These are phyloP conservation scores for Phialophora verrucosa DNA, from an alignment of 2,329 filamentous ascomycete species.

Conservation along the genomic window DNA sequence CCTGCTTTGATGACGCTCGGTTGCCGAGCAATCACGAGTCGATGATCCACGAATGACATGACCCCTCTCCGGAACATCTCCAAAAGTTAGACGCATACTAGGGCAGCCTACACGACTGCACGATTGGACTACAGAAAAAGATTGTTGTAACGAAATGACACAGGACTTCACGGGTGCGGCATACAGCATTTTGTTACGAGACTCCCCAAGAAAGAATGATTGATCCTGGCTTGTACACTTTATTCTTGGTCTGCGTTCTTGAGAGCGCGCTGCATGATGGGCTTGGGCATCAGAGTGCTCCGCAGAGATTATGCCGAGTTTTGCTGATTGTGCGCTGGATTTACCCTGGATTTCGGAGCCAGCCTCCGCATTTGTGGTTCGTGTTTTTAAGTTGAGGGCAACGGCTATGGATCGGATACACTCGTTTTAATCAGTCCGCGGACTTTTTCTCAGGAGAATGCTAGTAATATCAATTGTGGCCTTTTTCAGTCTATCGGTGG, in stretches of 20 bases:
- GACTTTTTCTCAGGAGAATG: constrained; percentile 17
- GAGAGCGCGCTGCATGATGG: constrained; percentile 26
- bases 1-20: constrained; percentile 37
- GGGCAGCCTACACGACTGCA: constrained; percentile 40
- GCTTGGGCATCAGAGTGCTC: constrained; percentile 21
- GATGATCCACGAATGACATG: constrained; percentile 41
- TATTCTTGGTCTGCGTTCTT: constrained; percentile 18
- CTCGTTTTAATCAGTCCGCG: constrained; percentile 35
- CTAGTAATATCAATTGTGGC: constrained; percentile 23
- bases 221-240: constrained; percentile 36
- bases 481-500: neutral
- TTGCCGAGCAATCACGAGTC: constrained; percentile 39
- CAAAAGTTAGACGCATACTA: constrained; percentile 41
- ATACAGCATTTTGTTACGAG: constrained; percentile 36
- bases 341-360: constrained; percentile 24
- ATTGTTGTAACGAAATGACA: constrained; percentile 38
- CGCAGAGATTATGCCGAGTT: constrained; percentile 14
- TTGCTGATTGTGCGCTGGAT: constrained; percentile 19
- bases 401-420: constrained; percentile 28
- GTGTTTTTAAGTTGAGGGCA: constrained; percentile 22
- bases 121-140: constrained; percentile 40
- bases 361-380: constrained; percentile 25
- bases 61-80: constrained; percentile 31
- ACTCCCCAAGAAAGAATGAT: constrained; percentile 32
- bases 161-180: constrained; percentile 33